Evolutionary conservation across 148 eudicot genomes (phyloP).

Genomic region (Rhododendron williamsianum): DNA sequence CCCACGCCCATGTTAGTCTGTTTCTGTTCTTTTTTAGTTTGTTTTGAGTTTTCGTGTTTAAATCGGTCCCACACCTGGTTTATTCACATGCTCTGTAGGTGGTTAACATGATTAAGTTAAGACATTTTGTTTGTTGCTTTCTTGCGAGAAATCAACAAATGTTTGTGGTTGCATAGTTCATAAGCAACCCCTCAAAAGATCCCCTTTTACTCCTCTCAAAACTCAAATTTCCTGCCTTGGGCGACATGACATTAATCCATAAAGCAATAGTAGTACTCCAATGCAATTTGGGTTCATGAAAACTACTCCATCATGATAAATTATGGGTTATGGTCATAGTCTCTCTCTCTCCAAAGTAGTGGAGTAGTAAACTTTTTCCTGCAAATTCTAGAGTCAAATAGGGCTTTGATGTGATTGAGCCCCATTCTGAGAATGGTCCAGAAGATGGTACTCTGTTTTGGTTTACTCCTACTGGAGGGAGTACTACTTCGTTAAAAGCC

Average conservation of each 20-base stretch:
- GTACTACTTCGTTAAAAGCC: background rate
- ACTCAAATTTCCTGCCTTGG: background rate
- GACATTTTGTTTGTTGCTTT: background rate
- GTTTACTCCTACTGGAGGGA: background rate
- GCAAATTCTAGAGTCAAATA: background rate
- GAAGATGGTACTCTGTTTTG: background rate
- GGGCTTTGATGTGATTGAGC: background rate
- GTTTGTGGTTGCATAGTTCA: conserved; percentile 3
- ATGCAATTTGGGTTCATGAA: background rate
- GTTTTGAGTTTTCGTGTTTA: background rate
- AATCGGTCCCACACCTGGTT: background rate
- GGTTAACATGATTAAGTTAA: background rate
- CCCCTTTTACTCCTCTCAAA: background rate
- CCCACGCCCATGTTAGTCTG: conserved; percentile 10
- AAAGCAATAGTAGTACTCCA: too few species aligned
- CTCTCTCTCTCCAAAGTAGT: background rate
- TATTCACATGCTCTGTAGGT: background rate
- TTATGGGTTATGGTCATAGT: too few species aligned
- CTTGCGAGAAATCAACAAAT: background rate
- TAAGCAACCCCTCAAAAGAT: background rate
- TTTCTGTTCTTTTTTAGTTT: background rate
- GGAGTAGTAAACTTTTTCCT: background rate
- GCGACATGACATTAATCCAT: too few species aligned
- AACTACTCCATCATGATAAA: background rate
- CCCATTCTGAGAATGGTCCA: background rate